A percentile compares a stretch with the other conserved stretches of the same genome.
These are phyloP conservation scores for Amauroascus verrucosus DNA, from an alignment of 2,329 filamentous ascomycete genomes.

Conservation along the genomic window DNA sequence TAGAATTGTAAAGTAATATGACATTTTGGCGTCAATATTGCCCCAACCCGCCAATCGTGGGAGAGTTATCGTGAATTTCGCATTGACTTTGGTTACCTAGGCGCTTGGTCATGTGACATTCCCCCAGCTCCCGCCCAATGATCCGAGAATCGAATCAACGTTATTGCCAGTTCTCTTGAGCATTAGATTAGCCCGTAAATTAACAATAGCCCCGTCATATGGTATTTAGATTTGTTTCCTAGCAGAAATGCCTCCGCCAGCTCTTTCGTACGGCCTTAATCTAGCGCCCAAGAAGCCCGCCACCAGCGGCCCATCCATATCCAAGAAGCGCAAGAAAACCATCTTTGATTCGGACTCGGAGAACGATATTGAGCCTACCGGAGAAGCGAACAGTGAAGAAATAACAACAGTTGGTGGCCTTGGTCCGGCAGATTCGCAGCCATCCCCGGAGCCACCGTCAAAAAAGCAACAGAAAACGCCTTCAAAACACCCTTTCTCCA, in stretches of 20 bases:
- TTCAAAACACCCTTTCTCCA: slow-evolving; percentile 21
- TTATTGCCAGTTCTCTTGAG: background rate
- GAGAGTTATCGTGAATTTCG: background rate
- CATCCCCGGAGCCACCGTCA: slow-evolving; percentile 12
- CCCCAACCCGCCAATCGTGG: background rate
- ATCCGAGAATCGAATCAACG: background rate
- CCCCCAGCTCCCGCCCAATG: too few relatives aligned
- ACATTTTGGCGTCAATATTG: slow-evolving; percentile 50
- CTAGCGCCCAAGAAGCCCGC: slow-evolving; percentile 28
- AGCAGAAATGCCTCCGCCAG: slow-evolving; percentile 23
- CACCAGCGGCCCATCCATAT: slow-evolving; percentile 21
- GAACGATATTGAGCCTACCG: slow-evolving; percentile 14
- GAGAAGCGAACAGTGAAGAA: slow-evolving; percentile 21
- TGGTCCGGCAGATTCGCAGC: slow-evolving; percentile 11
- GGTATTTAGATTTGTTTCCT: background rate
- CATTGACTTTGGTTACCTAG: too few relatives aligned
- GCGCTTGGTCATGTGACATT: too few relatives aligned
- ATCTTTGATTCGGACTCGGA: slow-evolving; percentile 39
- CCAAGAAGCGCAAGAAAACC: slow-evolving; percentile 40
- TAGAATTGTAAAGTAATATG: slow-evolving; percentile 96
- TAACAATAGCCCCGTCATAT: background rate
- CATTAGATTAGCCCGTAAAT: background rate
- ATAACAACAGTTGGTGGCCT: slow-evolving; percentile 34
- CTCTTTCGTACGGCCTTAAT: slow-evolving; percentile 36
- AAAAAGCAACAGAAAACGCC: slow-evolving; percentile 21